Conservation (phyloP, 148 eudicot genomes). For the Camellia japonica region DNA sequence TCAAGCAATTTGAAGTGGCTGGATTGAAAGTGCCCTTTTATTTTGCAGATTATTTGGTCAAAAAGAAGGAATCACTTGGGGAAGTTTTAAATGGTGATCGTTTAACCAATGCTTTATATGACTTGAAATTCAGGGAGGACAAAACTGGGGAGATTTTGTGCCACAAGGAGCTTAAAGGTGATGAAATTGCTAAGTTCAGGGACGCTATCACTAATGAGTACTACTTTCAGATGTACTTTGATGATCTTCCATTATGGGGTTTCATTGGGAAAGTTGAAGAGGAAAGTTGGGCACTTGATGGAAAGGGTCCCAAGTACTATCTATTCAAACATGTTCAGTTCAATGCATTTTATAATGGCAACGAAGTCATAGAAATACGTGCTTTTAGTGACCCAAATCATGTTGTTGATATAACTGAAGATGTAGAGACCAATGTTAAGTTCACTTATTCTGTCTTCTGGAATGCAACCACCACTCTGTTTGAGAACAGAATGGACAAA, state of each 20-base stretch:
- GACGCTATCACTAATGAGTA: constrained; percentile 57
- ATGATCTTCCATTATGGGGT: constrained; percentile 89
- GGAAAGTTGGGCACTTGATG: constrained; percentile 25
- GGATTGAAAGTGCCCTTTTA: constrained; percentile 6
- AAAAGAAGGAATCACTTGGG: constrained; percentile 61
- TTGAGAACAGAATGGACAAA: constrained; percentile 59
- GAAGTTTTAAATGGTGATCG: constrained; percentile 71
- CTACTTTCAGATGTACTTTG: constrained; percentile 77
- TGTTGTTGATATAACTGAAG: constrained; percentile 63
- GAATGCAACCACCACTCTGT: constrained; percentile 52
- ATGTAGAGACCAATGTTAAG: constrained; percentile 42
- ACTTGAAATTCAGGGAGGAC: constrained; percentile 52
- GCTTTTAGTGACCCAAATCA: constrained; percentile 78
- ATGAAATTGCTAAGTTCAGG: constrained; percentile 53
- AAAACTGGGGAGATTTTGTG: constrained; percentile 49
- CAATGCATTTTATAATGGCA: constrained; percentile 53
- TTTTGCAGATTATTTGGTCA: constrained; percentile 48
- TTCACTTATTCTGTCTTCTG: constrained; percentile 67
- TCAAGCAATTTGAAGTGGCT: neutral
- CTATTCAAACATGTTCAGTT: constrained; percentile 75
- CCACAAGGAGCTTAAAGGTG: constrained; percentile 36
- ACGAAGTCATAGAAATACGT: constrained; percentile 65
- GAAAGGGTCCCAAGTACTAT: constrained; percentile 47
- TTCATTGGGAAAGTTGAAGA: constrained; percentile 77
- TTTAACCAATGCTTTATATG: constrained; percentile 48